Conservation (phyloP, 495 filamentous ascomycete genomes). For the Penicillium cataractarum region DNA sequence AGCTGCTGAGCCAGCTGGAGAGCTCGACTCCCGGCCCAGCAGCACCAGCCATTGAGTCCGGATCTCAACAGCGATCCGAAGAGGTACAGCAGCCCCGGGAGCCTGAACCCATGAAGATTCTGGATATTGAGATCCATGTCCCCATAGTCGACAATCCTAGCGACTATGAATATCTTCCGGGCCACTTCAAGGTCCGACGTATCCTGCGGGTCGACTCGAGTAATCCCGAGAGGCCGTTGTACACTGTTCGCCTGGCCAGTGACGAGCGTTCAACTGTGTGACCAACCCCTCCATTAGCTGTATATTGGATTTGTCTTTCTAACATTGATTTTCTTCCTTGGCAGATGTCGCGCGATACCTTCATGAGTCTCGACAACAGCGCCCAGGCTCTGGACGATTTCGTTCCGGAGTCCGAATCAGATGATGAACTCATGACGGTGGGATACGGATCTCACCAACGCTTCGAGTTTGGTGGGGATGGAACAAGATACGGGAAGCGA, state of each 20-base stretch:
- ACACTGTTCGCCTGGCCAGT: conserved; percentile 51
- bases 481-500: conserved; percentile 6
- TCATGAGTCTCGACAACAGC: conserved; percentile 41
- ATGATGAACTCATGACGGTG: conserved; percentile 21
- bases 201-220: conserved; percentile 42
- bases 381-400: conserved; percentile 32
- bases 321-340: conserved; percentile 9
- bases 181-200: conserved; percentile 44
- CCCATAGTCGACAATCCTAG: conserved; percentile 40
- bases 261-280: conserved; percentile 50
- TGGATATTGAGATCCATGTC: conserved; percentile 39
- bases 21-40: background rate
- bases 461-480: conserved; percentile 13
- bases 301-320: conserved; percentile 13
- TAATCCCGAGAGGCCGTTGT: conserved; percentile 32
- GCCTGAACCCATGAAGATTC: background rate
- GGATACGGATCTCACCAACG: background rate
- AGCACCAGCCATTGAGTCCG: background rate
- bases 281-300: background rate
- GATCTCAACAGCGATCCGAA: background rate
- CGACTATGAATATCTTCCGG: conserved; percentile 54
- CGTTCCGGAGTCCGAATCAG: conserved; percentile 21
- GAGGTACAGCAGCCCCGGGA: background rate
- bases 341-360: conserved; percentile 32
- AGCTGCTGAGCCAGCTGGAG: conserved; percentile 25